Percentiles rank a stretch among this genome's conserved stretches.
These are phyloP conservation scores for Ogataea saltuana DNA, from an alignment of 805 yeast genomes.

Conservation along the genomic window DNA sequence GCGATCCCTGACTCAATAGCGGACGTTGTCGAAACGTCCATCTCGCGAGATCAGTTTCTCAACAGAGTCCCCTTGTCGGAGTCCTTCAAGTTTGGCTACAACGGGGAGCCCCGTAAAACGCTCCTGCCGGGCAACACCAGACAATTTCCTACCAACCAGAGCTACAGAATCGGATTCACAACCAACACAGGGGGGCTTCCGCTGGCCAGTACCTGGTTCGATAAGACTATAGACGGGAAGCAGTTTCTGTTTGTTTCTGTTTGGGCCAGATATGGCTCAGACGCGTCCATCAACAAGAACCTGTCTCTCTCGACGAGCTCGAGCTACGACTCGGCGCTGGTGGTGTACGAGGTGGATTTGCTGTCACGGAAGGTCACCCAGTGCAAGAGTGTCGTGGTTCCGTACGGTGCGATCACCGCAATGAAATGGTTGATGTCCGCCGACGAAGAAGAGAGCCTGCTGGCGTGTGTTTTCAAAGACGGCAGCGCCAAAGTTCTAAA, in stretches of 20 bases:
- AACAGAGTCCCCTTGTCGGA: slow-evolving; percentile 12
- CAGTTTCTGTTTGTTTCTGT: slow-evolving; percentile 33
- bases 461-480: slow-evolving; percentile 32
- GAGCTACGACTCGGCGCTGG: slow-evolving; percentile 23
- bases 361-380: slow-evolving; percentile 6
- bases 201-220: slow-evolving; percentile 28
- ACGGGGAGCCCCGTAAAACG: slow-evolving; percentile 12
- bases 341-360: slow-evolving; percentile 24
- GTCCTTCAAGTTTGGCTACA: slow-evolving; percentile 21
- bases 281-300: slow-evolving; percentile 17
- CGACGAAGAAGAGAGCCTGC: slow-evolving; percentile 16
- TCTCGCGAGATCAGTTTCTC: slow-evolving; percentile 8
- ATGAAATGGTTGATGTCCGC: slow-evolving; percentile 30
- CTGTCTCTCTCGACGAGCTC: slow-evolving; percentile 17
- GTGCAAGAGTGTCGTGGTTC: slow-evolving; percentile 20
- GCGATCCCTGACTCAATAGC: slow-evolving; percentile 4
- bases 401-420: slow-evolving; percentile 28
- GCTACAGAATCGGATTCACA: slow-evolving; percentile 27
- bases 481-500: slow-evolving; percentile 30
- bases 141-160: slow-evolving; percentile 23
- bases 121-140: slow-evolving; percentile 8
- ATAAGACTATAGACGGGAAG: slow-evolving; percentile 18
- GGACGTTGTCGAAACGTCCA: not conserved
- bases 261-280: slow-evolving; percentile 12
- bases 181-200: slow-evolving; percentile 37